A percentile compares a stretch with the other conserved stretches of the same genome.
Conservation (phyloP, 805 yeast genomes). For the Jamesozyma gamospora region DNA sequence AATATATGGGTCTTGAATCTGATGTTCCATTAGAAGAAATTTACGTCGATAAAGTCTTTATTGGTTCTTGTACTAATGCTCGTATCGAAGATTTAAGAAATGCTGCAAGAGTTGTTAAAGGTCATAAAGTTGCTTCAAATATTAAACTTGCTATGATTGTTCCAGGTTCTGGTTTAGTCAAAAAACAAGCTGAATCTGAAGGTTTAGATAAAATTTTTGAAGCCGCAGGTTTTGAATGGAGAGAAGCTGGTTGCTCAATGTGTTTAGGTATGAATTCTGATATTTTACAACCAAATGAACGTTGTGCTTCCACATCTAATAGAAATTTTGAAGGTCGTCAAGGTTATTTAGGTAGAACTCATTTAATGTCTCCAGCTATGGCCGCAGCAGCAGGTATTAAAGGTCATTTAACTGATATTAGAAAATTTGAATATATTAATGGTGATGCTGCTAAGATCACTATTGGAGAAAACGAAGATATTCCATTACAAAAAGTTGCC, state of each 20-base stretch:
- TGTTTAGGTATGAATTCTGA: conserved; percentile 99
- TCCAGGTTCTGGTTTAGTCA: conserved; percentile 95
- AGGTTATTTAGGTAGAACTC: conserved; percentile 93
- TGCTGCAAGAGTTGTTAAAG: conserved; percentile 89
- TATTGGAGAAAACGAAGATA: conserved; percentile 36
- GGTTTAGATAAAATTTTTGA: conserved; percentile 86
- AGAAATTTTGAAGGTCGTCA: conserved; percentile 99
- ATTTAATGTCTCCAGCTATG: conserved; percentile 98
- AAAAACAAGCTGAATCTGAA: conserved; percentile 86
- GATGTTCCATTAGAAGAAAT: conserved; percentile 71
- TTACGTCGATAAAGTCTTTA: conserved; percentile 82
- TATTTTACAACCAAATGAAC: conserved; percentile 85
- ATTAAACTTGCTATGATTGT: conserved; percentile 83
- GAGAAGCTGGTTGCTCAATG: conserved; percentile 99
- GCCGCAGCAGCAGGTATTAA: conserved; percentile 97
- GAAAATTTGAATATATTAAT: conserved; percentile 60
- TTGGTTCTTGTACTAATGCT: conserved; percentile 97
- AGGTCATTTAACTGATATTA: conserved; percentile 85
- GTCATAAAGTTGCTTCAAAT: conserved; percentile 73
- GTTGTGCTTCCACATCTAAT: conserved; percentile 98
- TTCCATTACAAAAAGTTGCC: conserved; percentile 48
- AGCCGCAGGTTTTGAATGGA: conserved; percentile 95
- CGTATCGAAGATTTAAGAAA: conserved; percentile 94
- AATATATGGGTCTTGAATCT: conserved; percentile 84
- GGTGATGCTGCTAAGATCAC: conserved; percentile 51